These are phyloP conservation scores for Blastobotrys buckinghamii DNA, from an alignment of 1,139 yeast species.

Conservation along the genomic window DNA sequence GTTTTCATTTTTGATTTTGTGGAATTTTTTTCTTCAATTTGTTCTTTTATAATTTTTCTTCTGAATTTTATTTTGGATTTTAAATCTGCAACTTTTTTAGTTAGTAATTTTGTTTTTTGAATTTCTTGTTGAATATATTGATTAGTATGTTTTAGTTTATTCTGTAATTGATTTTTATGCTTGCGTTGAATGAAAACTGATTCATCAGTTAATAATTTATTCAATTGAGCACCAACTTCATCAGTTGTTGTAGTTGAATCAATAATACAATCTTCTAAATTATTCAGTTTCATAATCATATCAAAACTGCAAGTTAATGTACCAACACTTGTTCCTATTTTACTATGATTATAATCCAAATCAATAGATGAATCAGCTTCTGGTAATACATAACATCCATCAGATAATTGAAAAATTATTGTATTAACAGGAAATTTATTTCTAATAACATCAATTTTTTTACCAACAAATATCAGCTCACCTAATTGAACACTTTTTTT, in stretches of 20 bases:
- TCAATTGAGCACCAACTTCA: slow-evolving; percentile 13
- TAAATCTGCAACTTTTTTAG: slow-evolving; percentile 12
- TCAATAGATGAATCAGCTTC: background rate
- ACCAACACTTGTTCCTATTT: background rate
- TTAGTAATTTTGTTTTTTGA: slow-evolving; percentile 7
- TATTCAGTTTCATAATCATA: slow-evolving; percentile 42
- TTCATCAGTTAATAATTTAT: background rate
- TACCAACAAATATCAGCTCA: slow-evolving; percentile 21
- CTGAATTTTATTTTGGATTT: slow-evolving; percentile 4
- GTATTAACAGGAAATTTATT: slow-evolving; percentile 28
- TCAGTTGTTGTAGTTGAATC: slow-evolving; percentile 34
- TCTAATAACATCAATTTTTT: slow-evolving; percentile 19
- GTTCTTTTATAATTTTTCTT: slow-evolving; percentile 9
- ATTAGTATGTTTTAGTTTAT: slow-evolving; percentile 13
- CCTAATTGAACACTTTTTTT: slow-evolving; percentile 17
- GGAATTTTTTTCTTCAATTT: background rate
- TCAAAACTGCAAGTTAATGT: slow-evolving; percentile 32
- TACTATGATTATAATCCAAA: background rate
- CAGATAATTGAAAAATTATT: slow-evolving; percentile 34
- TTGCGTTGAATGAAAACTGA: slow-evolving; percentile 11
- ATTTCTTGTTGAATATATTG: slow-evolving; percentile 12
- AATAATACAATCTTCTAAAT: slow-evolving; percentile 38
- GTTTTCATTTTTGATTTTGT: background rate
- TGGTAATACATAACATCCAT: slow-evolving; percentile 36
- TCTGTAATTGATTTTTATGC: slow-evolving; percentile 10